Percentiles rank a stretch among this genome's conserved stretches.
phyloP scores from a whole-genome alignment of 257 asterid species.

The Oldenlandia corymbosa region DNA sequence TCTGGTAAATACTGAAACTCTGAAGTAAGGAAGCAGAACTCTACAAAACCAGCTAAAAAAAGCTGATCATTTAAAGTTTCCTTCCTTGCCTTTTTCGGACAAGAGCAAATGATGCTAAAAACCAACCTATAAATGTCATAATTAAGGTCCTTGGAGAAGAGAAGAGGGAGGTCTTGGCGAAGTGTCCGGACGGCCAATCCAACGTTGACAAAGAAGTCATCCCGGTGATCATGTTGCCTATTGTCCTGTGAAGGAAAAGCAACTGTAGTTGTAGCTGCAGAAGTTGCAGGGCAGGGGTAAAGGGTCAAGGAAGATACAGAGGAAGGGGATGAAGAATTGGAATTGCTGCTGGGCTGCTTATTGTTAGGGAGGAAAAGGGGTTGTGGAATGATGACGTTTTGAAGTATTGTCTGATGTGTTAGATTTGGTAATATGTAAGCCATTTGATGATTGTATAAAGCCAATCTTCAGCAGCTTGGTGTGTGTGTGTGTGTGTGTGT shows the following conservation, averaged over 20 bases:
- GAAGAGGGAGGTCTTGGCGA: slow-evolving; percentile 71
- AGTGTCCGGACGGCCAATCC: slow-evolving; percentile 87
- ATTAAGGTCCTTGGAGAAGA: slow-evolving; percentile 76
- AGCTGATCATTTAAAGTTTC: too few relatives aligned
- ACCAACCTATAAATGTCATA: slow-evolving; percentile 75
- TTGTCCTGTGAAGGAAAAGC: slow-evolving; percentile 20
- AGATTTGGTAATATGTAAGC: slow-evolving; percentile 72
- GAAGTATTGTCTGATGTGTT: slow-evolving; percentile 34
- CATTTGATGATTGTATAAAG: too few relatives aligned
- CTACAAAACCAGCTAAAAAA: too few relatives aligned
- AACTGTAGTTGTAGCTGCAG: slow-evolving; percentile 13
- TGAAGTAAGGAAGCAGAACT: too few relatives aligned
- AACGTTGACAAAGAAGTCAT: slow-evolving; percentile 71
- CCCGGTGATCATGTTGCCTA: slow-evolving; percentile 37
- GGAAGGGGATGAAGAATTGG: too few relatives aligned
- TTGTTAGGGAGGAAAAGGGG: neutral
- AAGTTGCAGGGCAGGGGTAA: slow-evolving; percentile 31
- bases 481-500: too few relatives aligned
- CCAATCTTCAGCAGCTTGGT: too few relatives aligned
- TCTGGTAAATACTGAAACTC: too few relatives aligned
- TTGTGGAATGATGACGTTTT: slow-evolving; percentile 20
- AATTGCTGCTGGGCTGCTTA: neutral
- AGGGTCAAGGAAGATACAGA: slow-evolving; percentile 15
- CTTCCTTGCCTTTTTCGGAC: too few relatives aligned
- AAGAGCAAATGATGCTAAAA: too few relatives aligned